Evolutionary conservation across 2,329 filamentous ascomycete species (phyloP).

Genomic region (Cercospora zeae-maydis): DNA sequence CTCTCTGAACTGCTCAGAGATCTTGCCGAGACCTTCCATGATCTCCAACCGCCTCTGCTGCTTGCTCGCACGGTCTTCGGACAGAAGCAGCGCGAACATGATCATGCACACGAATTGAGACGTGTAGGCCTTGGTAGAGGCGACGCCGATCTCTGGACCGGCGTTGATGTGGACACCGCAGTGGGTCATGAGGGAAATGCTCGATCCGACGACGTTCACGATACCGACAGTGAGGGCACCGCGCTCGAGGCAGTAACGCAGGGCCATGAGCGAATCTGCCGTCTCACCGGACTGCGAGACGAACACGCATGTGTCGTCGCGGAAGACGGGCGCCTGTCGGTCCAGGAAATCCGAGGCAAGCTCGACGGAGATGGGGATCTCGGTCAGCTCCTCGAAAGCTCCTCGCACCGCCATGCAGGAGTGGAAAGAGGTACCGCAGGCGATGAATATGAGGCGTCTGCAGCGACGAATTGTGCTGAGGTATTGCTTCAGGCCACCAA

Average conservation of each 20-base stretch:
- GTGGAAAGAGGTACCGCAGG: constrained; percentile 96
- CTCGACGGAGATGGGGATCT: constrained; percentile 96
- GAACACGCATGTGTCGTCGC: constrained; percentile 98
- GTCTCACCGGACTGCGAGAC: constrained; percentile 99
- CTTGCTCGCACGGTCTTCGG: constrained; percentile 95
- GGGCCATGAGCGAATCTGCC: constrained; percentile 92
- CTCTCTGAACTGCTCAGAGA: constrained; percentile 87
- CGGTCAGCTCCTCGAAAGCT: constrained; percentile 94
- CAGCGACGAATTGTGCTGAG: constrained; percentile 95
- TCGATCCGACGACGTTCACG: constrained; percentile 97
- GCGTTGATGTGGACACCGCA: constrained; percentile 99
- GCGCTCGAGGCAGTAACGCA: constrained; percentile 96
- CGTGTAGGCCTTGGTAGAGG: constrained; percentile 98
- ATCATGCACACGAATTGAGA: constrained; percentile 99
- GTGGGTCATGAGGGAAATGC: constrained; percentile 97
- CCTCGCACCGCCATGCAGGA: constrained; percentile 99
- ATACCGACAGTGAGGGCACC: constrained; percentile 96
- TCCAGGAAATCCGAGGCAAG: constrained; percentile 98
- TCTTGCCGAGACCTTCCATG: constrained; percentile 83
- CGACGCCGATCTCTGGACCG: constrained; percentile 96
- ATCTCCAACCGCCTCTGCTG: constrained; percentile 88
- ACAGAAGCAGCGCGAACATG: constrained; percentile 96
- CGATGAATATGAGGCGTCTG: constrained; percentile 97
- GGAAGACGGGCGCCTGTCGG: constrained; percentile 94
- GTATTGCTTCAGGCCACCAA: constrained; percentile 94